Evolutionary conservation across 2,329 filamentous ascomycete genomes (phyloP).

Genomic region (Fusarium sp.): DNA sequence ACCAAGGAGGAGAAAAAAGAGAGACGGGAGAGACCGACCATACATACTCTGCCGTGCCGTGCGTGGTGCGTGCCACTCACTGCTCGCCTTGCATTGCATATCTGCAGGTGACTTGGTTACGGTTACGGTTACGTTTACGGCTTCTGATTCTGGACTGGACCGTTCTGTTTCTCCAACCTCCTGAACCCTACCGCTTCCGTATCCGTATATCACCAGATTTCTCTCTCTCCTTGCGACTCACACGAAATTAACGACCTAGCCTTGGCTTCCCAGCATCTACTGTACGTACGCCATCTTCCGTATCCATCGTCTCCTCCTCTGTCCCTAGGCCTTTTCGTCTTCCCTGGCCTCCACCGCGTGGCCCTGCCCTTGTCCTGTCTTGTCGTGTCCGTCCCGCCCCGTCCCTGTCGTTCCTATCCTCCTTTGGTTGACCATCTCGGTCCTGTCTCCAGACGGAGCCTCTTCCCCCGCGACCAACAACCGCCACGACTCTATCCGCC

Average conservation of each 20-base stretch:
- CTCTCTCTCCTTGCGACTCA: constrained; percentile 1
- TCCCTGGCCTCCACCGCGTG: constrained; percentile 27
- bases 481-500: constrained; percentile 34
- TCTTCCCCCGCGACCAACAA: constrained; percentile 39
- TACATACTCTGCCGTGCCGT: not conserved
- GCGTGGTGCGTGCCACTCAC: not conserved
- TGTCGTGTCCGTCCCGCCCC: constrained; percentile 27
- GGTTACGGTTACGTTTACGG: not conserved
- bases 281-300: constrained; percentile 20
- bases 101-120: not conserved
- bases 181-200: not conserved
- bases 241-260: constrained; percentile 13
- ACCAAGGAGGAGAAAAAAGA: not conserved
- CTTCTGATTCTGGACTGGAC: not conserved
- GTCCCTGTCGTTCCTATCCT: constrained; percentile 38
- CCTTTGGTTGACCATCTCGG: constrained; percentile 40
- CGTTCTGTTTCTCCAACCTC: not conserved
- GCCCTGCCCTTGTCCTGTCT: constrained; percentile 19
- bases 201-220: constrained; percentile 11
- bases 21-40: not conserved
- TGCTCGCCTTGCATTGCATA: not conserved
- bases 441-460: constrained; percentile 43
- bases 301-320: constrained; percentile 3
- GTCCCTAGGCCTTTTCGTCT: constrained; percentile 5
- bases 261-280: not conserved